These are phyloP conservation scores for Tricholoma matsutake DNA, from an alignment of 768 basidiomycete species.

Conservation along the genomic window DNA sequence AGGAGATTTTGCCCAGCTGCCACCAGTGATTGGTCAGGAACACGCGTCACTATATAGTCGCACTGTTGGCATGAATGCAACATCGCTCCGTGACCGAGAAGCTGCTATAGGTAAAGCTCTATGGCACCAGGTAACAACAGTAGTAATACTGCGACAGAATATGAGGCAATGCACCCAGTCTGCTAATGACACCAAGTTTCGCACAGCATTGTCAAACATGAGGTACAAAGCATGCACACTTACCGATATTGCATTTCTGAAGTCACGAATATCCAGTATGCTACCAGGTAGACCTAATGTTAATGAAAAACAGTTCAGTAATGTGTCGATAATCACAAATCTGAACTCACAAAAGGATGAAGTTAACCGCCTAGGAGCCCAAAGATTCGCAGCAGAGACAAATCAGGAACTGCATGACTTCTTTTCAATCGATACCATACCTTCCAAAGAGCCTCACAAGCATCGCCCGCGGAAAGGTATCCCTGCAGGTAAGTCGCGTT, in stretches of 20 bases:
- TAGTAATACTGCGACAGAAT: too few species aligned
- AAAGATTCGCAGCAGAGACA: slow-evolving; percentile 32
- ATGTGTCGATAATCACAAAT: slow-evolving; percentile 32
- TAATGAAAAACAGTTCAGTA: slow-evolving; percentile 20
- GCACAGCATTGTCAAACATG: too few species aligned
- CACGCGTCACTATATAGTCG: too few species aligned
- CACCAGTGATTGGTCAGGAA: too few species aligned
- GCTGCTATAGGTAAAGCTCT: slow-evolving; percentile 8
- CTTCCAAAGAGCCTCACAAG: background rate
- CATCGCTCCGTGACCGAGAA: slow-evolving; percentile 11
- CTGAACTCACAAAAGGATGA: slow-evolving; percentile 23
- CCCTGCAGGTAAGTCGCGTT: too few species aligned
- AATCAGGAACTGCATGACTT: slow-evolving; percentile 21
- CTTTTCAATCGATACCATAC: slow-evolving; percentile 23
- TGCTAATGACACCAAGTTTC: slow-evolving; percentile 13
- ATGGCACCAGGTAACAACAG: too few species aligned
- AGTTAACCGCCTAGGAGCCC: slow-evolving; percentile 31
- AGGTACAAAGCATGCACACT: too few species aligned
- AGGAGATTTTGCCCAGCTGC: too few species aligned
- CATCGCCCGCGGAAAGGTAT: background rate
- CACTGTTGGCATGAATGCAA: background rate
- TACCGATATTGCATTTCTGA: slow-evolving; percentile 34
- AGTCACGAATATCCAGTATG: slow-evolving; percentile 19
- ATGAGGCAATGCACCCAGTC: slow-evolving; percentile 28
- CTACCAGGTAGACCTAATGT: slow-evolving; percentile 9